phyloP scores from a whole-genome alignment of 257 asterid species.

The Solanum ahanhuiri region DNA sequence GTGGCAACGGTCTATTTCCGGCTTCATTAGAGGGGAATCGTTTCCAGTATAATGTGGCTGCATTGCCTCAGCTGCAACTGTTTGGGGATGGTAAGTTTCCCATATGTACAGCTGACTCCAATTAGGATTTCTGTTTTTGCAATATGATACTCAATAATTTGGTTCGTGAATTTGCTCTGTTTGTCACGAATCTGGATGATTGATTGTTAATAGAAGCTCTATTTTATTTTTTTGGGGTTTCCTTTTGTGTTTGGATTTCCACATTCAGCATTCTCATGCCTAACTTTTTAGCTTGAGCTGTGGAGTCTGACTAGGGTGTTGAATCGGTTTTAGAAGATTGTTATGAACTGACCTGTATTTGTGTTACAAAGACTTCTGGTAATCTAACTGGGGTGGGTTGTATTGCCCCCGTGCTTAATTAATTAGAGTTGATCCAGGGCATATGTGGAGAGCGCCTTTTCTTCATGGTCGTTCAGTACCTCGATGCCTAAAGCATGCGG shows the following conservation, averaged over 20 bases:
- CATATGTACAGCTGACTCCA: not conserved
- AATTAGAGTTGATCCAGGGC: not conserved
- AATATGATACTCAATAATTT: not conserved
- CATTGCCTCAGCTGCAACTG: slow-evolving; percentile 58
- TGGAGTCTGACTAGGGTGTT: not conserved
- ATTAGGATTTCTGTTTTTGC: not conserved
- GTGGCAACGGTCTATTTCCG: slow-evolving; percentile 29
- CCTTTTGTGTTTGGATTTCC: not conserved
- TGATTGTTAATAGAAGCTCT: not conserved
- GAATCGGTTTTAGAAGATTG: not conserved
- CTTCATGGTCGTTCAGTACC: not conserved
- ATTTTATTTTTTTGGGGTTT: not conserved
- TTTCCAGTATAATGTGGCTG: slow-evolving; percentile 22
- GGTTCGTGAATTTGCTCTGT: not conserved
- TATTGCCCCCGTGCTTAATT: not conserved
- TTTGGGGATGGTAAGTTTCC: slow-evolving; percentile 53
- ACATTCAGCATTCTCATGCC: not conserved
- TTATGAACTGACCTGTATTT: not conserved
- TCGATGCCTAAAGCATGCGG: not conserved
- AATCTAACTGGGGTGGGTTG: not conserved
- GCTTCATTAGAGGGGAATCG: slow-evolving; percentile 35
- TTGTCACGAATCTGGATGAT: not conserved
- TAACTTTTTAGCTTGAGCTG: not conserved
- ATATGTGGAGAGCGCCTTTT: not conserved
- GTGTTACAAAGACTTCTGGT: not conserved